Evolutionary conservation across 2,329 filamentous ascomycete genomes (phyloP).

Genomic region (Dothistroma pini): DNA sequence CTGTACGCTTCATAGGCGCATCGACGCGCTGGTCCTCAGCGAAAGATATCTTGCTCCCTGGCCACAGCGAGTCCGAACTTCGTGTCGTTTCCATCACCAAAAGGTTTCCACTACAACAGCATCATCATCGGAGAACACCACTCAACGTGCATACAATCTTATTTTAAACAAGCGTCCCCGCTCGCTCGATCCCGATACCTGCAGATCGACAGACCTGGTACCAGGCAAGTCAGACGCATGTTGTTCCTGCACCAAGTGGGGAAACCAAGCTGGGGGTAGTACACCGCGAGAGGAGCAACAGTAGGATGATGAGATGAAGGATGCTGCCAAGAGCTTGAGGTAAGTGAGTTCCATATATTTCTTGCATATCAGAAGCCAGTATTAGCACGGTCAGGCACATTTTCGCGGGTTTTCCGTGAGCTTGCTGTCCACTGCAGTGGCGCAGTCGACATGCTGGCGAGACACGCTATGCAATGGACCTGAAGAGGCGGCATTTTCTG

Average conservation of each 20-base stretch:
- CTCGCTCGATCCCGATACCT: not conserved
- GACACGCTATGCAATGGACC: constrained; percentile 53
- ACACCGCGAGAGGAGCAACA: not conserved
- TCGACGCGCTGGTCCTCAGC: no score
- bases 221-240: no score
- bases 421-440: not conserved
- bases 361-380: not conserved
- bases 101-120: no score
- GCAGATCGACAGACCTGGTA: not conserved
- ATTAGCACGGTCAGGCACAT: not conserved
- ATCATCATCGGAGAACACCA: not conserved
- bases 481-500: constrained; percentile 50
- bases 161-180: not conserved
- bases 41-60: no score
- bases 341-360: not conserved
- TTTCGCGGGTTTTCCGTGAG: not conserved
- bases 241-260: not conserved
- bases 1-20: no score
- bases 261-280: constrained; percentile 5
- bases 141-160: not conserved
- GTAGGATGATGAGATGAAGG: not conserved
- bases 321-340: constrained; percentile 1
- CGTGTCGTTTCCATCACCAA: no score
- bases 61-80: no score
- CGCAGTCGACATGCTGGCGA: constrained; percentile 50